These are phyloP conservation scores for Grammothele lineata DNA, from an alignment of 768 basidiomycete genomes.

Conservation along the genomic window DNA sequence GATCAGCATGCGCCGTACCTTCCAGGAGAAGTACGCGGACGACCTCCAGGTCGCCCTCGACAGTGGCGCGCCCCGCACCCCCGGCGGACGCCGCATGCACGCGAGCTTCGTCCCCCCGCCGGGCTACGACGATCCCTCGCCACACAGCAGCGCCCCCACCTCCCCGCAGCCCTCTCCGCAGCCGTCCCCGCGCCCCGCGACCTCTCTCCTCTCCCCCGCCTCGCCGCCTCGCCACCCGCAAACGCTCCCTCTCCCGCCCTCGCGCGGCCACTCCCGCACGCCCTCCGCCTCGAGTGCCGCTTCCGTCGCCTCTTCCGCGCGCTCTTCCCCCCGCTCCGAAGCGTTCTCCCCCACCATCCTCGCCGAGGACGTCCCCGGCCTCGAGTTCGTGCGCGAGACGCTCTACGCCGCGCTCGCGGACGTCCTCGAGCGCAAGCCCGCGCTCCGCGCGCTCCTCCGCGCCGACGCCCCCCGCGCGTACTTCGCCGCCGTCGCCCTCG, in stretches of 20 bases:
- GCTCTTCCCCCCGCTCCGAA: conserved; percentile 14
- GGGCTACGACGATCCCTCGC: conserved; percentile 40
- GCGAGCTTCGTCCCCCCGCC: conserved; percentile 74
- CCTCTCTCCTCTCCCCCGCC: not conserved
- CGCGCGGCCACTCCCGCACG: conserved; percentile 18
- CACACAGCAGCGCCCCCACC: conserved; percentile 9
- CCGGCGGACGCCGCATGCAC: conserved; percentile 32
- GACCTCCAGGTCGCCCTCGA: conserved; percentile 82
- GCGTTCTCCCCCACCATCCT: conserved; percentile 28
- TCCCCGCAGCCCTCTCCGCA: conserved; percentile 18
- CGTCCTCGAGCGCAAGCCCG: conserved; percentile 50
- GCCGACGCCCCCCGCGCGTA: conserved; percentile 70
- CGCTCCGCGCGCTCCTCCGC: conserved; percentile 53
- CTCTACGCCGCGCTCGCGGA: conserved; percentile 80
- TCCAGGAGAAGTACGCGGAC: conserved; percentile 72
- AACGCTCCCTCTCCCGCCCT: conserved; percentile 21
- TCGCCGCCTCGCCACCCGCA: conserved; percentile 10
- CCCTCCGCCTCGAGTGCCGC: conserved; percentile 22
- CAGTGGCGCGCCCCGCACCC: conserved; percentile 35
- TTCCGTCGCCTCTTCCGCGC: conserved; percentile 23
- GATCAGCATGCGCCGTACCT: conserved; percentile 77
- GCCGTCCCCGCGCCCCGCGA: conserved; percentile 11
- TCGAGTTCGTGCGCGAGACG: conserved; percentile 81
- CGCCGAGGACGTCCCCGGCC: conserved; percentile 46
- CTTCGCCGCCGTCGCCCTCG: conserved; percentile 70